phyloP scores from a whole-genome alignment of 2,329 filamentous ascomycete genomes.

The Aureobasidium zeae region DNA sequence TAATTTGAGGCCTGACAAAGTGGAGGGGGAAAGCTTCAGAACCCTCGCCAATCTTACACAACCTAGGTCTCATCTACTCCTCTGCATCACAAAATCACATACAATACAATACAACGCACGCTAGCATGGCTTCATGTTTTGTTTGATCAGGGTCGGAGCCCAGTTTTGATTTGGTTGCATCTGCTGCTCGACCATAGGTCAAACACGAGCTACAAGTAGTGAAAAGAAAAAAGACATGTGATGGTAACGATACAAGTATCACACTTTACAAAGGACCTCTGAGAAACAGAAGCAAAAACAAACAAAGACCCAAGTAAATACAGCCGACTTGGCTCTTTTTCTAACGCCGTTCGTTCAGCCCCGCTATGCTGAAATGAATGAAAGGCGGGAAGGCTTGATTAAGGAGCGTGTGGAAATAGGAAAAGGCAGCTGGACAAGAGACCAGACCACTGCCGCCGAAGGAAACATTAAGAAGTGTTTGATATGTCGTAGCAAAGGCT shows the following conservation, averaged over 20 bases:
- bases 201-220: constrained; percentile 11
- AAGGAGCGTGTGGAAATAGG: constrained; percentile 9
- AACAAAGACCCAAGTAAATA: constrained; percentile 3
- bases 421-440: not conserved
- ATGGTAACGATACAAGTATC: constrained; percentile 17
- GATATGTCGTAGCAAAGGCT: constrained; percentile 7
- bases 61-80: constrained; percentile 1
- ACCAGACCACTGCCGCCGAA: not conserved
- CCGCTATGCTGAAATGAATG: constrained; percentile 10
- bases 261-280: constrained; percentile 9
- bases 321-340: too few relatives aligned
- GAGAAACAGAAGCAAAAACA: constrained; percentile 7
- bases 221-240: constrained; percentile 13
- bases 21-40: constrained; percentile 3
- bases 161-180: constrained; percentile 8
- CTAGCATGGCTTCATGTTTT: not conserved
- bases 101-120: not conserved
- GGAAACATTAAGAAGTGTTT: constrained; percentile 15
- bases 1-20: constrained; percentile 9
- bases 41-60: not conserved
- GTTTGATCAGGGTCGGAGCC: not conserved
- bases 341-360: constrained; percentile 7
- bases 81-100: not conserved
- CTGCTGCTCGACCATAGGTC: constrained; percentile 11
- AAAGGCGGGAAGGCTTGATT: constrained; percentile 4